Evolutionary conservation across 139 green algal genomes (phyloP), one percentile per base, ranked within the genome.

Genomic region (Chlamydomonas incerta): DNA sequence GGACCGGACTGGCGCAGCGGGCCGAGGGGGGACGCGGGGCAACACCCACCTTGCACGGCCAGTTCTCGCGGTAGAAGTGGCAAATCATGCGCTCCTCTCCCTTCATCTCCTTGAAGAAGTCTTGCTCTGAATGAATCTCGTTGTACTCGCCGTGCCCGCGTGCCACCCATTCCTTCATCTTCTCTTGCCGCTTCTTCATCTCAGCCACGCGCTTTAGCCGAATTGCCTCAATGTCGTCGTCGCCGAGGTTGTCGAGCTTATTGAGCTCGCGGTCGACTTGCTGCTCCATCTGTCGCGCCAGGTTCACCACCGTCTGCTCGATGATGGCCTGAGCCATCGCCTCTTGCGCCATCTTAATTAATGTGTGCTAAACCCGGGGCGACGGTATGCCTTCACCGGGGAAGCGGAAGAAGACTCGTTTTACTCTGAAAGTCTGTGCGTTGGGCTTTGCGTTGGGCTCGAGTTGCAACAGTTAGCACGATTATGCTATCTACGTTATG

Each of bases 21-120:
- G n/a, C n/a, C n/a, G n/a, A n/a, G n/a, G n/a, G n/a, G n/a, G n/a
- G 24, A 2, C 23, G 62, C 24, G 26, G 17, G 10, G n/a, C n/a
- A 13, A 68, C 10, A 2, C 76, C 11, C 73, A 97, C 95, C 94
- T 98, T 95, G 92, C 97, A 99, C 0, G 97, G 97, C 90, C 92
- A 95, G 85, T 94, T 97, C 29, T 96, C 87, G 9, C 95, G 74
- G 85, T 95, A 98, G 73, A 99, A 99, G 81, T 98, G 96, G 88
- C 94, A 98, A 0, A 99, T 89, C 88, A 98, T 94, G 46, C 96
- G 83, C n/a, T 98, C 95, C 81, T 97, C 96, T 0, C 94, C 93
- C 90, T 99, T 99, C 86, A 98, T 96, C 69, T 96, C 95, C 46
- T 93, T 92, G 81, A 99, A 99, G 86, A 99, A 99, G 21, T 98